Evolutionary conservation across 2,329 filamentous ascomycete species (phyloP).

Genomic region (Exophiala sp.): DNA sequence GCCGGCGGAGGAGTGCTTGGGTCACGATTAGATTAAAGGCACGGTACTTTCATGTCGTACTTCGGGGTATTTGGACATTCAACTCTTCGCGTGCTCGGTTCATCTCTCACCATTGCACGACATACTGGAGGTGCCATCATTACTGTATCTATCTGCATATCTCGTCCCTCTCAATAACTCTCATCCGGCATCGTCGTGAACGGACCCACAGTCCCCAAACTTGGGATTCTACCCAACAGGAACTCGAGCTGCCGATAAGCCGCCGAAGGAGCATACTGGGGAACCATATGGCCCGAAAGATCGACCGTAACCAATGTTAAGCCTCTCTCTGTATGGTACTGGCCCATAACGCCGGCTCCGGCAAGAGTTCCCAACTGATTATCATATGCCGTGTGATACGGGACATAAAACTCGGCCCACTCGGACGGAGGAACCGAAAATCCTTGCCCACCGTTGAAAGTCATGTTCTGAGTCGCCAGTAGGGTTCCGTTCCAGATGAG

Average conservation of each 20-base stretch:
- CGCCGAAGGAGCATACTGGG: conserved; percentile 37
- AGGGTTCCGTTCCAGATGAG: conserved; percentile 64
- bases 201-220: conserved; percentile 35
- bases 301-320: conserved; percentile 64
- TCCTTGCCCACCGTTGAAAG: conserved; percentile 65
- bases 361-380: conserved; percentile 46
- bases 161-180: conserved; percentile 16
- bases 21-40: too few species aligned
- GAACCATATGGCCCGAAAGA: conserved; percentile 56
- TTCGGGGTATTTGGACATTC: too few species aligned
- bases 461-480: conserved; percentile 73
- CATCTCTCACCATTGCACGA: too few species aligned
- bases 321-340: conserved; percentile 65
- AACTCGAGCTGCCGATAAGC: conserved; percentile 65
- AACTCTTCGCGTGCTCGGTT: too few species aligned
- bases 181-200: conserved; percentile 26
- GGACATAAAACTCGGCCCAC: conserved; percentile 60
- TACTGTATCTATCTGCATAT: not conserved
- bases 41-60: too few species aligned
- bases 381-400: conserved; percentile 48
- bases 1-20: too few species aligned
- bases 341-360: conserved; percentile 63
- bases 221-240: conserved; percentile 61
- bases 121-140: too few species aligned
- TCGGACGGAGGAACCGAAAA: conserved; percentile 55